Base-by-base conservation (phyloP, 176 grass and related monocot species). In the Luzula sylvatica region DNA sequence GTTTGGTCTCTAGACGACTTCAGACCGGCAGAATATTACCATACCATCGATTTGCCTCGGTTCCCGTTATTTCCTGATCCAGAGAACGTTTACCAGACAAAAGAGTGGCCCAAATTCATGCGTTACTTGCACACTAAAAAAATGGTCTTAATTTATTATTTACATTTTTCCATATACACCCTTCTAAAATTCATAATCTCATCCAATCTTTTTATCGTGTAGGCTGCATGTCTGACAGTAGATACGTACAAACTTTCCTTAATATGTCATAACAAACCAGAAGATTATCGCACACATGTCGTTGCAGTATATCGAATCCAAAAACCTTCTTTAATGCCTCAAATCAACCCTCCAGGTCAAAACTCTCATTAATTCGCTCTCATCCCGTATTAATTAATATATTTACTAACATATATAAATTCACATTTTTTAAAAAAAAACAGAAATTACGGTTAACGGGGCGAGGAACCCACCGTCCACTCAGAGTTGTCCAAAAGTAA, bases 91-190 rank as follows among this genome's bases (percentile, higher is more conserved):
- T 29, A 23, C 4, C 78, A 94, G 64, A 45, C 51, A n/a, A 26
- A 3, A 47, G 87, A 94, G 61, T 80, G 87, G 87, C 63, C 48
- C 26, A 56, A 1, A 14, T 94, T 94, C 53, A 61, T 73, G 43
- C 24, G 26, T 23, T 87, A 54, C 50, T 82, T 94, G 57, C 52
- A 20, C 13, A 15, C 58, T 2, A 20, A 49, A 20, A n/a, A 58
- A 61, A 87, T 15, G 75, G 87, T 87, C 76, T 72, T 21, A 32
- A 52, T 0, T 20, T 69, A 56, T 13, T 58, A n/a, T 21, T 52
- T 40, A 67, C 26, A 27, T 26, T 49, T 52, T 59, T 13, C 25
- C 16, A 39, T 55, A 50, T 4, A 27, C 23, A 42, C 56, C 4
- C 50, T 42, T 50, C 8, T 66, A 20, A 21, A 35, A 56, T 13